These are phyloP conservation scores for Geranium brycei DNA, from an alignment of 345 rosid species.

Conservation along the genomic window DNA sequence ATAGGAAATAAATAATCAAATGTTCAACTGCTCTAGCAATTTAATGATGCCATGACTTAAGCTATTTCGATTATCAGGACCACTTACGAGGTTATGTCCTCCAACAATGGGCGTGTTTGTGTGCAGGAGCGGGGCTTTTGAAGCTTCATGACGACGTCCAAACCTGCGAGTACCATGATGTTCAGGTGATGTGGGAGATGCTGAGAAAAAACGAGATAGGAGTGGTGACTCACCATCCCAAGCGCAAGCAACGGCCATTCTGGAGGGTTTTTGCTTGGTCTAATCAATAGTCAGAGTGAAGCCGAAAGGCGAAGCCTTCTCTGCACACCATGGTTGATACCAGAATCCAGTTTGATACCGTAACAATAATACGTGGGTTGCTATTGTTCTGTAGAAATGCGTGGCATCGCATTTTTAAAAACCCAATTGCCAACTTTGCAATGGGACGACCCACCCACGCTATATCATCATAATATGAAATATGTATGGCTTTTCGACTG, in stretches of 20 bases:
- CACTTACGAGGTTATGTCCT: neutral
- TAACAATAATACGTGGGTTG: neutral
- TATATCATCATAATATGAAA: neutral
- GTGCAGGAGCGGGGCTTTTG: constrained; percentile 39
- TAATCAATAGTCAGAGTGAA: constrained; percentile 6
- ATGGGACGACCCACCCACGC: neutral
- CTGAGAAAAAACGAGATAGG: constrained; percentile 38
- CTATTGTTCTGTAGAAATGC: neutral
- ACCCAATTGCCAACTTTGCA: neutral
- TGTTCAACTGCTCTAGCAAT: neutral
- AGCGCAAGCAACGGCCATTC: constrained; percentile 37
- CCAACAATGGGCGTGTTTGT: neutral
- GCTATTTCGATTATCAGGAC: neutral
- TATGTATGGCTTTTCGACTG: neutral
- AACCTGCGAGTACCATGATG: constrained; percentile 53
- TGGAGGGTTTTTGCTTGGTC: constrained; percentile 51
- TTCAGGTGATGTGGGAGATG: constrained; percentile 73
- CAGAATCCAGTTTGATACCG: neutral
- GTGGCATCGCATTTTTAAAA: neutral
- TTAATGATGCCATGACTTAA: neutral
- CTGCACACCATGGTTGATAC: constrained; percentile 21
- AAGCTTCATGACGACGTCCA: constrained; percentile 55
- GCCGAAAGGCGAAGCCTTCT: constrained; percentile 15
- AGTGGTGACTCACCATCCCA: constrained; percentile 16
- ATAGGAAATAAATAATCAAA: neutral